These are phyloP conservation scores for Pyrenophora teres DNA, from an alignment of 2,329 filamentous ascomycete species.

Conservation along the genomic window DNA sequence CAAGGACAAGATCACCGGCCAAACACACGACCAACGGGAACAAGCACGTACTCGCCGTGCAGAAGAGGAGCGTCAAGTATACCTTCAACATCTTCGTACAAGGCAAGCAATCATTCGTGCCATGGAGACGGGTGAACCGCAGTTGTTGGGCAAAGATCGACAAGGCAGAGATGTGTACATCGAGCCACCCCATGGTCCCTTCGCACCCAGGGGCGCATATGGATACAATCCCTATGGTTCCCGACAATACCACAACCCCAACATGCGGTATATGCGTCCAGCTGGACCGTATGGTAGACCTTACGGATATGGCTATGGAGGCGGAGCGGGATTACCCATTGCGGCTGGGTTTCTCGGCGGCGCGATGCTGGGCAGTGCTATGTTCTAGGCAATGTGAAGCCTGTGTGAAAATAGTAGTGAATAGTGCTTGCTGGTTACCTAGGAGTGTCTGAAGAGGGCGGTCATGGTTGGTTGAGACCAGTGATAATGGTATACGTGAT, in stretches of 20 bases:
- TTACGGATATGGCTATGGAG: slow-evolving; percentile 46
- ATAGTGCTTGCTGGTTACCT: too few relatives aligned
- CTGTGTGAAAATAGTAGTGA: neutral
- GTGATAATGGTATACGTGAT: too few relatives aligned
- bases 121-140: slow-evolving; percentile 60
- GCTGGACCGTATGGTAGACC: slow-evolving; percentile 52
- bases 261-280: slow-evolving; percentile 57
- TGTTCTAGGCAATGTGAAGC: slow-evolving; percentile 22
- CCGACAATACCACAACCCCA: slow-evolving; percentile 54
- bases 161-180: slow-evolving; percentile 63
- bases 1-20: slow-evolving; percentile 64
- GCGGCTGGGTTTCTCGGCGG: slow-evolving; percentile 44
- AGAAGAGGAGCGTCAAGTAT: slow-evolving; percentile 57
- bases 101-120: slow-evolving; percentile 58
- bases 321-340: slow-evolving; percentile 43
- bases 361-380: slow-evolving; percentile 37
- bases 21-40: slow-evolving; percentile 61
- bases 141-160: slow-evolving; percentile 59
- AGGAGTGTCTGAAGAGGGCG: too few relatives aligned
- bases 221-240: slow-evolving; percentile 54
- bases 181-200: slow-evolving; percentile 55
- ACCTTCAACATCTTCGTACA: slow-evolving; percentile 57
- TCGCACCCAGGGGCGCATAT: slow-evolving; percentile 38
- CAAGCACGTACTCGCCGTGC: slow-evolving; percentile 53
- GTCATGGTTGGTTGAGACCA: too few relatives aligned